Evolutionary conservation across 1,139 yeast genomes (phyloP).

Genomic region (Yamadazyma diddensiae): DNA sequence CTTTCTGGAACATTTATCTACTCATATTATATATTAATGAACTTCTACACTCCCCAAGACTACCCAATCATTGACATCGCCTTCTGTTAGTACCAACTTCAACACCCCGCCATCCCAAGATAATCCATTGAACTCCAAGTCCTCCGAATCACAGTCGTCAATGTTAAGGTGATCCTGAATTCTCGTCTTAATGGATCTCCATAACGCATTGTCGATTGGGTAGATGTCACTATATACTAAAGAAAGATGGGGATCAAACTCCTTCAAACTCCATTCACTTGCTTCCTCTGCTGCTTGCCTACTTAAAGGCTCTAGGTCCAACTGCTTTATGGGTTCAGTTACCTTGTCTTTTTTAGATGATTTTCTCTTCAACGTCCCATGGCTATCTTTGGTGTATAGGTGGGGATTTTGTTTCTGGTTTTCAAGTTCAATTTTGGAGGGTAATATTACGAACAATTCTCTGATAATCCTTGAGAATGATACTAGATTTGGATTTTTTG

Average conservation of each 20-base stretch:
- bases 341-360: conserved; percentile 20
- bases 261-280: conserved; percentile 54
- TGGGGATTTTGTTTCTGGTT: conserved; percentile 39
- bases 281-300: conserved; percentile 36
- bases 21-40: conserved; percentile 19
- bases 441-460: conserved; percentile 59
- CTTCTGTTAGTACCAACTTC: conserved; percentile 70
- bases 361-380: conserved; percentile 30
- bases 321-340: conserved; percentile 10
- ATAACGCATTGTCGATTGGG: conserved; percentile 69
- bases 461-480: conserved; percentile 69
- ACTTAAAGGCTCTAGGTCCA: conserved; percentile 27
- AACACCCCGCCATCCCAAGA: conserved; percentile 70
- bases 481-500: conserved; percentile 53
- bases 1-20: background rate
- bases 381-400: conserved; percentile 32
- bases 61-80: conserved; percentile 71
- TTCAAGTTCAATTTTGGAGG: conserved; percentile 35
- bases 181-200: conserved; percentile 66
- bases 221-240: conserved; percentile 64
- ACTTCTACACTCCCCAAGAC: conserved; percentile 57
- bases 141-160: conserved; percentile 41
- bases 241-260: conserved; percentile 73
- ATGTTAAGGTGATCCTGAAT: conserved; percentile 65
- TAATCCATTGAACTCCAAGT: conserved; percentile 32